Conservation (phyloP, 2,329 filamentous ascomycete species). For the Aspergillus sojae region DNA sequence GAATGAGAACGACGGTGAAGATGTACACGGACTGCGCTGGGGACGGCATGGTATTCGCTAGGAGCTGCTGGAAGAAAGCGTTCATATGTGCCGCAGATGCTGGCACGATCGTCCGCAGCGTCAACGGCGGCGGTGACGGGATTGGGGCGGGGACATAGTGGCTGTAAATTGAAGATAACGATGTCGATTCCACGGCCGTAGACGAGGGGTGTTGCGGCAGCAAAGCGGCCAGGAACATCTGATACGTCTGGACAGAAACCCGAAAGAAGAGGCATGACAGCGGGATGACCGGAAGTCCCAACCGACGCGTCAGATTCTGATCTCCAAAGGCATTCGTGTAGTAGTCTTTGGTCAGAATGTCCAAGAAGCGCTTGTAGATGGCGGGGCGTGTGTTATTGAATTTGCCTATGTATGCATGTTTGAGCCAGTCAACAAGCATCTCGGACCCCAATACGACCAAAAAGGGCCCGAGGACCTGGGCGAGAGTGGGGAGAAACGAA, state of each 20-base stretch:
- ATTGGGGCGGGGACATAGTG: slow-evolving; percentile 62
- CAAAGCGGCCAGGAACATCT: slow-evolving; percentile 93
- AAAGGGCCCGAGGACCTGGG: slow-evolving; percentile 89
- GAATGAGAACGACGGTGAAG: slow-evolving; percentile 77
- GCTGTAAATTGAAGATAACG: slow-evolving; percentile 47
- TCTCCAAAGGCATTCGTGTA: slow-evolving; percentile 94
- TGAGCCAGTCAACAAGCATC: slow-evolving; percentile 95
- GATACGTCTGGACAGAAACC: slow-evolving; percentile 91
- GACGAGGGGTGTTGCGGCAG: slow-evolving; percentile 69
- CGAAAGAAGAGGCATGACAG: slow-evolving; percentile 93
- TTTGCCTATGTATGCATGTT: slow-evolving; percentile 96
- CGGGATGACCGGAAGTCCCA: slow-evolving; percentile 89
- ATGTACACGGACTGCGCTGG: slow-evolving; percentile 46
- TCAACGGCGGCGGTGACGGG: slow-evolving; percentile 66
- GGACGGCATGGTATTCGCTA: slow-evolving; percentile 47
- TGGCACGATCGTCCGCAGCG: slow-evolving; percentile 55
- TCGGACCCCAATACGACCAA: slow-evolving; percentile 92
- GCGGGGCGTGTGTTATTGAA: slow-evolving; percentile 96
- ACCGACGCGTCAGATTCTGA: slow-evolving; percentile 83
- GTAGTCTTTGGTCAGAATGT: slow-evolving; percentile 95
- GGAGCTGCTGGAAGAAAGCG: slow-evolving; percentile 40
- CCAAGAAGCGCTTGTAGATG: slow-evolving; percentile 86
- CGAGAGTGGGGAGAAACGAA: slow-evolving; percentile 51
- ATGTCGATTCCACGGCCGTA: slow-evolving; percentile 37
- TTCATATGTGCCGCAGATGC: slow-evolving; percentile 56